Conservation (phyloP, 805 yeast species). For the Metschnikowia anglica region DNA sequence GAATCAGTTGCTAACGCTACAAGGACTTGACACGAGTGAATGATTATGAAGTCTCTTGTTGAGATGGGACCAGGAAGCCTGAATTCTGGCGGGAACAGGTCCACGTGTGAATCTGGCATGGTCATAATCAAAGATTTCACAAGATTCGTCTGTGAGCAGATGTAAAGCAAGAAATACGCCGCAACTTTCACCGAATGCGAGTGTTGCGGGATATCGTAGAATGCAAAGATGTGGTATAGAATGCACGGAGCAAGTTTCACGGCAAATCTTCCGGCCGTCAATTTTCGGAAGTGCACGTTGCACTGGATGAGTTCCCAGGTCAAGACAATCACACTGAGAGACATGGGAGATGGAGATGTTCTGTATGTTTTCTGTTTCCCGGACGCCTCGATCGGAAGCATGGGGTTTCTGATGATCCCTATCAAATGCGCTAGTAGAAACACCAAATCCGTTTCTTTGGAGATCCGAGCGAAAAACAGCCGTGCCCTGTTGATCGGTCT, state of each 20-base stretch:
- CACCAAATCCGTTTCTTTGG: constrained; percentile 53
- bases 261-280: constrained; percentile 41
- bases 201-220: constrained; percentile 38
- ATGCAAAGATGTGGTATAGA: constrained; percentile 56
- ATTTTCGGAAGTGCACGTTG: constrained; percentile 54
- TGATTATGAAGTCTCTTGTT: constrained; percentile 61
- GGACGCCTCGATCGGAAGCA: constrained; percentile 1
- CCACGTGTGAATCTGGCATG: constrained; percentile 44
- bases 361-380: constrained; percentile 3
- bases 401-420: constrained; percentile 28
- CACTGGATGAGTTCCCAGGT: constrained; percentile 78
- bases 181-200: constrained; percentile 49
- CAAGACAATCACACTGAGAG: constrained; percentile 58
- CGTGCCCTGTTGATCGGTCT: constrained; percentile 50
- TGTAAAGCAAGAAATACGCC: constrained; percentile 50
- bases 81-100: constrained; percentile 53
- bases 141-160: constrained; percentile 43
- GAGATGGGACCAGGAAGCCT: constrained; percentile 49
- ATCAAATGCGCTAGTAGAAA: constrained; percentile 50
- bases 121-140: constrained; percentile 45
- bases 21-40: constrained; percentile 44
- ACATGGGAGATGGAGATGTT: constrained; percentile 38
- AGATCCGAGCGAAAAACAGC: constrained; percentile 50
- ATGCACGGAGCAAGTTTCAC: constrained; percentile 54
- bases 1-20: constrained; percentile 26